Evolutionary conservation across 2,329 filamentous ascomycete species (phyloP), one percentile per base, ranked within the genome.

Genomic region (Capronia coronata): DNA sequence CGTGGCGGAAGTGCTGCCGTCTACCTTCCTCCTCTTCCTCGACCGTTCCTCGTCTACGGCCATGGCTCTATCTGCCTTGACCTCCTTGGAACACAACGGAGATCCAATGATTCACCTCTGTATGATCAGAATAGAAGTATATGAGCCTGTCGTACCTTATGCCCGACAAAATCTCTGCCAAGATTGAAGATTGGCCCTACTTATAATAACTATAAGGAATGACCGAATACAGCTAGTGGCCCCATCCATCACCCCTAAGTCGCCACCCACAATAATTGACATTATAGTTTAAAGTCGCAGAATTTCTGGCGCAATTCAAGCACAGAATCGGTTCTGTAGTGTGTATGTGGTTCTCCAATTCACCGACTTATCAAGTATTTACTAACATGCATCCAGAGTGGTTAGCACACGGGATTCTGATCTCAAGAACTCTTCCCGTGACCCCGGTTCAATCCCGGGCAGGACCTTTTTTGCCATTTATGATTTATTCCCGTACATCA

Each of bases 1-100:
- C 13, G 13, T 3, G 13, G 38, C 37, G 16, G 48, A 35, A 21
- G 52, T 42, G 8, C 57, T 49, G 32, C 60, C 59, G 18, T 68
- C 65, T 11, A 71, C 50, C 57, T 67, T 71, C 51, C 70, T 67
- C 53, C 69, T 63, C 60, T 72, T 72, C 11, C 46, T 46, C 8
- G 48, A 47, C 14, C 46, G 23, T 30, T 52, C 61, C 22, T 43
- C 40, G 19, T 25, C 22, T 9, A 41, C 13, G 11, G 21, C 21
- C 19, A 41, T 41, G 38, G 38, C 6, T 5, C 9, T 8, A 19
- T 16, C 16, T 25, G 35, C 16, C 38, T 5, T 41, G 19, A 23
- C 21, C 3, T 25, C 11, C 8, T 25, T 41, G 10, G 35, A 3
- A 11, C 13, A n/a, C 6, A 32, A 32, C 11, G 29, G 29, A 32